Evolutionary conservation across 176 grass and related monocot species (phyloP).

Genomic region (Zoysia pacifica): DNA sequence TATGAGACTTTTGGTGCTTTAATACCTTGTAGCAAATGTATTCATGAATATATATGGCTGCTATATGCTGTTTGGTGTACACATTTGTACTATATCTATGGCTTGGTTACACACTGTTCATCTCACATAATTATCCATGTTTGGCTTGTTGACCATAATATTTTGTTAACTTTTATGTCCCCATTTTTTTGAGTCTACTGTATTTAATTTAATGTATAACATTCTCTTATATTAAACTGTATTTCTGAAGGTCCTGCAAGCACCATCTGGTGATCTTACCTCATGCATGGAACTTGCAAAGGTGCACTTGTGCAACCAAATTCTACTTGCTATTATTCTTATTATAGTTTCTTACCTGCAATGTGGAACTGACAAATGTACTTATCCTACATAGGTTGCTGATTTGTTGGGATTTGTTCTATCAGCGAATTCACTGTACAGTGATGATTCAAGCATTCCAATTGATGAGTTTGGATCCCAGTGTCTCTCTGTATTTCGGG

Average conservation of each 20-base stretch:
- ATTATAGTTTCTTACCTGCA: slow-evolving; percentile 36
- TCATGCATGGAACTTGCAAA: slow-evolving; percentile 96
- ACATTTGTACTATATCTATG: slow-evolving; percentile 18
- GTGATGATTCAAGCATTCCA: slow-evolving; percentile 45
- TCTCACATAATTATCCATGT: slow-evolving; percentile 3
- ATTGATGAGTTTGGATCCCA: slow-evolving; percentile 80
- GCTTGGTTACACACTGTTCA: neutral
- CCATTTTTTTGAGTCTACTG: slow-evolving; percentile 21
- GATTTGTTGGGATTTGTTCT: slow-evolving; percentile 86
- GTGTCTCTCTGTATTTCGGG: slow-evolving; percentile 83
- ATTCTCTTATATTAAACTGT: slow-evolving; percentile 28
- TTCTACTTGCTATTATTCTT: slow-evolving; percentile 9
- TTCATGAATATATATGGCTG: neutral
- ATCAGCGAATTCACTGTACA: slow-evolving; percentile 79
- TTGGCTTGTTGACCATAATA: slow-evolving; percentile 3
- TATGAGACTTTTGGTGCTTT: neutral
- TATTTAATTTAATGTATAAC: neutral
- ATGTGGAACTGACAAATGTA: slow-evolving; percentile 38
- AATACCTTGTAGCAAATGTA: slow-evolving; percentile 20
- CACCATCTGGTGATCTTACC: slow-evolving; percentile 88
- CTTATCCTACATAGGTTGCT: slow-evolving; percentile 67
- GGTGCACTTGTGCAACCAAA: slow-evolving; percentile 48
- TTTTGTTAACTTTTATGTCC: slow-evolving; percentile 34
- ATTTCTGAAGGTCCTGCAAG: slow-evolving; percentile 78
- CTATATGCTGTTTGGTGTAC: slow-evolving; percentile 3